Evolutionary conservation across 2,329 filamentous ascomycete species (phyloP).

Genomic region (Stemphylium beticola): DNA sequence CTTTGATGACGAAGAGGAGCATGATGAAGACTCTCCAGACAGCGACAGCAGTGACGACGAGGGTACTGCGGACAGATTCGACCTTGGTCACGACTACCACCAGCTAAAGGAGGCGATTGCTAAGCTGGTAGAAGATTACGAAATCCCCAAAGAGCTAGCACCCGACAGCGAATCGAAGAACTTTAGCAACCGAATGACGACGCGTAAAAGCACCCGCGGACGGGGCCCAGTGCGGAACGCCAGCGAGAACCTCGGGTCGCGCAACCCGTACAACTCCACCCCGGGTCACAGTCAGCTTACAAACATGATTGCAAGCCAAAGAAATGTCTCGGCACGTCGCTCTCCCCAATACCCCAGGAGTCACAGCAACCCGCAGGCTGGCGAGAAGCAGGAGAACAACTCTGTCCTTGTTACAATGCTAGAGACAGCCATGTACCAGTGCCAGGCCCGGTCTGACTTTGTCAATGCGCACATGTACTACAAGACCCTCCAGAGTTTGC

Average conservation of each 20-base stretch:
- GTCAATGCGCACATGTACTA: slow-evolving; percentile 85
- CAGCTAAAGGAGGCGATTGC: slow-evolving; percentile 80
- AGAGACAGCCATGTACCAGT: slow-evolving; percentile 76
- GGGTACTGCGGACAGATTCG: slow-evolving; percentile 54
- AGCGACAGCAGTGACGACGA: slow-evolving; percentile 58
- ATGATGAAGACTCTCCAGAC: slow-evolving; percentile 65
- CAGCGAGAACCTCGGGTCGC: slow-evolving; percentile 52
- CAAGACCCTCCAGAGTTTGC: slow-evolving; percentile 78
- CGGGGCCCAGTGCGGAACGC: slow-evolving; percentile 33
- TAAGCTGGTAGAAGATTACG: slow-evolving; percentile 81
- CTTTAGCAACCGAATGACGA: slow-evolving; percentile 73
- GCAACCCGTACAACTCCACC: slow-evolving; percentile 55
- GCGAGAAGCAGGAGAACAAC: slow-evolving; percentile 47
- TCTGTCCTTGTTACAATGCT: slow-evolving; percentile 73
- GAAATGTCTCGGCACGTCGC: slow-evolving; percentile 43
- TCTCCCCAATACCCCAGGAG: slow-evolving; percentile 48
- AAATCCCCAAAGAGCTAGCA: slow-evolving; percentile 73
- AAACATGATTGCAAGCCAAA: slow-evolving; percentile 47
- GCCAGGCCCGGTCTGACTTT: slow-evolving; percentile 80
- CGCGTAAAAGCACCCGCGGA: slow-evolving; percentile 43
- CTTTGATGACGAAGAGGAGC: slow-evolving; percentile 65
- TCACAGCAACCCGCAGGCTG: slow-evolving; percentile 49
- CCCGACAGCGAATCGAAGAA: slow-evolving; percentile 65
- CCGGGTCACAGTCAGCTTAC: slow-evolving; percentile 45
- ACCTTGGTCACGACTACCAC: slow-evolving; percentile 79